A percentile compares a stretch with the other conserved stretches of the same genome.
phyloP scores from a whole-genome alignment of 2,329 filamentous ascomycete genomes.

The Fusarium denticulatum region DNA sequence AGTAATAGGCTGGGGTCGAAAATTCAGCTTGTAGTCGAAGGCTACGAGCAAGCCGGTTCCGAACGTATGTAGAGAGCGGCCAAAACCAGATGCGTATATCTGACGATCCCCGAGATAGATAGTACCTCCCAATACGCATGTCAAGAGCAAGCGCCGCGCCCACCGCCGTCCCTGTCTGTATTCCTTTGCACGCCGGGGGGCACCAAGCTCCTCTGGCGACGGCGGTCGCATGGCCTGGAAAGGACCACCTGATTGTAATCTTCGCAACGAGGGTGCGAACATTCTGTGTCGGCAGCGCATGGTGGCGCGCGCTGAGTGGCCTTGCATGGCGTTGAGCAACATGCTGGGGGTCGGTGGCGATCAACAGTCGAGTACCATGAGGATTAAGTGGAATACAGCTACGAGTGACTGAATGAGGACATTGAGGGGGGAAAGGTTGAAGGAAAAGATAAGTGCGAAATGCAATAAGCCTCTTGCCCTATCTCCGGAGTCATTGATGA shows the following conservation, averaged over 20 bases:
- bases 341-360: slow-evolving; percentile 37
- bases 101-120: slow-evolving; percentile 76
- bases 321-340: slow-evolving; percentile 44
- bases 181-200: slow-evolving; percentile 73
- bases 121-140: slow-evolving; percentile 67
- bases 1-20: slow-evolving; percentile 79
- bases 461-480: slow-evolving; percentile 13
- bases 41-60: slow-evolving; percentile 81
- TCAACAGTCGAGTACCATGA: slow-evolving; percentile 24
- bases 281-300: slow-evolving; percentile 52
- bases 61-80: slow-evolving; percentile 84
- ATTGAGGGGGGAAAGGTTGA: not conserved
- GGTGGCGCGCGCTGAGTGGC: slow-evolving; percentile 37
- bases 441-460: not conserved
- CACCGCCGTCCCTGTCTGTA: slow-evolving; percentile 78
- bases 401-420: not conserved
- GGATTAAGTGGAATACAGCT: not conserved
- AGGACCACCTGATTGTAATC: slow-evolving; percentile 49
- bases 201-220: slow-evolving; percentile 80
- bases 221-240: slow-evolving; percentile 79
- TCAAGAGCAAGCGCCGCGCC: slow-evolving; percentile 75
- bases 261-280: slow-evolving; percentile 53
- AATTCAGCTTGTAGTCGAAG: slow-evolving; percentile 96
- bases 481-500: slow-evolving; percentile 30
- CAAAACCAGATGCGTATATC: slow-evolving; percentile 81